A percentile compares a stretch with the other conserved stretches of the same genome.
Conservation (phyloP, 2,329 filamentous ascomycete genomes). For the Talaromyces sp. region DNA sequence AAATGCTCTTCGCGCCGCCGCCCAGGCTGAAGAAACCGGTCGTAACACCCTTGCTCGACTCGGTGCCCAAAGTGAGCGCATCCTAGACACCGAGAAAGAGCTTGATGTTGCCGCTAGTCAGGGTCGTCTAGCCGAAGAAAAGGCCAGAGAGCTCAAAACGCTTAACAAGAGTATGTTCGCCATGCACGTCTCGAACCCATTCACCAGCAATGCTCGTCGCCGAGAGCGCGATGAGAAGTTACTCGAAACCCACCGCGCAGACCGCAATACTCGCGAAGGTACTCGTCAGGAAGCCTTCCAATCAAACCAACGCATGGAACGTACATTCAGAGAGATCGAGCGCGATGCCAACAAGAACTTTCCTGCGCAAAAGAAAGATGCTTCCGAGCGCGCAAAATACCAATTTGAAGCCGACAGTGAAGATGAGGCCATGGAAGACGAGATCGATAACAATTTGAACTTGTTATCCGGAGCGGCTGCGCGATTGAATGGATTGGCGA, state of each 20-base stretch:
- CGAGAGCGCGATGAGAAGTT: slow-evolving; percentile 62
- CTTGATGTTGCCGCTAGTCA: slow-evolving; percentile 74
- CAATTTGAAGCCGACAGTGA: slow-evolving; percentile 72
- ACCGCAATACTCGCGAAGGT: slow-evolving; percentile 53
- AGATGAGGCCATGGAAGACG: slow-evolving; percentile 64
- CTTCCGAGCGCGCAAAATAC: slow-evolving; percentile 65
- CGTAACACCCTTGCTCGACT: slow-evolving; percentile 67
- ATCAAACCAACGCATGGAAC: slow-evolving; percentile 56
- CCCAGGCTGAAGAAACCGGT: slow-evolving; percentile 65
- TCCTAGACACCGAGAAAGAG: slow-evolving; percentile 78
- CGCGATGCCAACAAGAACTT: slow-evolving; percentile 45
- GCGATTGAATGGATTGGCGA: slow-evolving; percentile 67
- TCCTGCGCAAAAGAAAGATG: slow-evolving; percentile 48
- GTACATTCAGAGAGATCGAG: slow-evolving; percentile 60
- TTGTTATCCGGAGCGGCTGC: slow-evolving; percentile 57
- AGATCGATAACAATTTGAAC: slow-evolving; percentile 63
- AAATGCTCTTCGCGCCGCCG: slow-evolving; percentile 63
- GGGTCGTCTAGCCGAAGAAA: slow-evolving; percentile 70
- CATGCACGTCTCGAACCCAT: slow-evolving; percentile 69
- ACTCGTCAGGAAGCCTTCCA: slow-evolving; percentile 52
- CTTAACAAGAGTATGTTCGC: slow-evolving; percentile 90
- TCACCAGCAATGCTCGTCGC: slow-evolving; percentile 64
- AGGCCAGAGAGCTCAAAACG: slow-evolving; percentile 75
- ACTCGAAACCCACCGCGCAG: slow-evolving; percentile 58
- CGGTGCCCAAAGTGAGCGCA: slow-evolving; percentile 70